These are phyloP conservation scores for Pichia gijzeniarum DNA, from an alignment of 805 yeast genomes.

Conservation along the genomic window DNA sequence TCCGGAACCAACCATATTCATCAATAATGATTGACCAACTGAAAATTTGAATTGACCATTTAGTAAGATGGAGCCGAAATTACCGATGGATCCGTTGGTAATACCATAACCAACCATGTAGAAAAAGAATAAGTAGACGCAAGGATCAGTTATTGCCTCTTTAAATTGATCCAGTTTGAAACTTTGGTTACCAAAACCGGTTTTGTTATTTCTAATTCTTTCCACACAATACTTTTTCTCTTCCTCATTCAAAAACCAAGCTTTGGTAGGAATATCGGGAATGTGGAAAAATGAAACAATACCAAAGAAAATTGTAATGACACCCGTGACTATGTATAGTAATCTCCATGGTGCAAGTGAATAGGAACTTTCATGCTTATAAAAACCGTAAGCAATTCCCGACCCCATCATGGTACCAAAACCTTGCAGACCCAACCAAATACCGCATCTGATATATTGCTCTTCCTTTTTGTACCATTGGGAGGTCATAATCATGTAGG, in stretches of 20 bases:
- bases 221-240: constrained; percentile 32
- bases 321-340: constrained; percentile 54
- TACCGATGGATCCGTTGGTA: constrained; percentile 56
- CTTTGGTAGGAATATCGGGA: constrained; percentile 30
- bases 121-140: constrained; percentile 44
- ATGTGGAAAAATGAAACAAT: constrained; percentile 37
- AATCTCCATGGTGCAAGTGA: constrained; percentile 52
- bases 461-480: constrained; percentile 26
- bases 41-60: constrained; percentile 14
- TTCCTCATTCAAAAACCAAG: constrained; percentile 30
- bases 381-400: constrained; percentile 47
- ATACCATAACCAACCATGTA: constrained; percentile 39
- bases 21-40: constrained; percentile 11
- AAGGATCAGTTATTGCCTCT: constrained; percentile 49
- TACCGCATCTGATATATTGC: constrained; percentile 22
- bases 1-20: constrained; percentile 20
- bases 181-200: constrained; percentile 30
- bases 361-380: constrained; percentile 1
- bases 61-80: constrained; percentile 37
- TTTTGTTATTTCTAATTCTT: constrained; percentile 29
- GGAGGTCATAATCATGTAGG: constrained; percentile 30
- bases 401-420: constrained; percentile 44
- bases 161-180: constrained; percentile 47
- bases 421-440: constrained; percentile 32
- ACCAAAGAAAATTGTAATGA: constrained; percentile 48